phyloP scores from a whole-genome alignment of 1,284 basidiomycete species.

The Malassezia slooffiae region DNA sequence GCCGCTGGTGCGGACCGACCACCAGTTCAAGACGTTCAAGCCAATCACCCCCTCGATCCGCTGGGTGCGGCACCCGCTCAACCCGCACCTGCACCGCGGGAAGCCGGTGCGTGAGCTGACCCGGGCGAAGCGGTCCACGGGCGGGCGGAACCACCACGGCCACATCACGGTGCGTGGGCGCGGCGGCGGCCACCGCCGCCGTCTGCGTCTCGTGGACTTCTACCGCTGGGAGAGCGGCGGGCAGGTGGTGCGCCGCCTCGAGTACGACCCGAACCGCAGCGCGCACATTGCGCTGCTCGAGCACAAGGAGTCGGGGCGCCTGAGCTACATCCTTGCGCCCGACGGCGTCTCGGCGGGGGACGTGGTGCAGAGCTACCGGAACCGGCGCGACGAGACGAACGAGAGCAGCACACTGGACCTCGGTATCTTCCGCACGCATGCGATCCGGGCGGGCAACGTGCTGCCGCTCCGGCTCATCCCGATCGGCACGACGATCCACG shows the following conservation, averaged over 20 bases:
- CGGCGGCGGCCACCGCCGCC: slow-evolving; percentile 80
- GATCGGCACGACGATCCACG: slow-evolving; percentile 80
- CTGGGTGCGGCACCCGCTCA: slow-evolving; percentile 70
- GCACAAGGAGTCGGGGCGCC: slow-evolving; percentile 53
- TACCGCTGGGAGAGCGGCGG: slow-evolving; percentile 59
- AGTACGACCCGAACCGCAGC: slow-evolving; percentile 88
- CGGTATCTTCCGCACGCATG: slow-evolving; percentile 72
- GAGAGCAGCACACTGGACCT: slow-evolving; percentile 55
- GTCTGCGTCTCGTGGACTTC: slow-evolving; percentile 82
- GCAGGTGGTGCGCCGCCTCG: slow-evolving; percentile 81
- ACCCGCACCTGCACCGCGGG: slow-evolving; percentile 71
- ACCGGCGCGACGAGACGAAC: slow-evolving; percentile 4
- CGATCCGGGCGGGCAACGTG: slow-evolving; percentile 83
- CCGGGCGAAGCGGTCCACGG: slow-evolving; percentile 66
- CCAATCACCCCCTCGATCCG: slow-evolving; percentile 73
- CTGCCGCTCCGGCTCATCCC: slow-evolving; percentile 84
- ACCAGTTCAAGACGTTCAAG: slow-evolving; percentile 73
- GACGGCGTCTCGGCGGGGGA: slow-evolving; percentile 81
- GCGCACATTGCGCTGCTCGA: slow-evolving; percentile 84
- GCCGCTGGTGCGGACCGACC: slow-evolving; percentile 40
- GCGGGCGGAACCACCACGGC: slow-evolving; percentile 71
- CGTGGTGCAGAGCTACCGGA: slow-evolving; percentile 72
- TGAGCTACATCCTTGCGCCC: slow-evolving; percentile 78
- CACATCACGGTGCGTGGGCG: slow-evolving; percentile 76
- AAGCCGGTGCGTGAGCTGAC: slow-evolving; percentile 71